Conservation (phyloP, 768 basidiomycete genomes). For the Amanita exitialis region DNA sequence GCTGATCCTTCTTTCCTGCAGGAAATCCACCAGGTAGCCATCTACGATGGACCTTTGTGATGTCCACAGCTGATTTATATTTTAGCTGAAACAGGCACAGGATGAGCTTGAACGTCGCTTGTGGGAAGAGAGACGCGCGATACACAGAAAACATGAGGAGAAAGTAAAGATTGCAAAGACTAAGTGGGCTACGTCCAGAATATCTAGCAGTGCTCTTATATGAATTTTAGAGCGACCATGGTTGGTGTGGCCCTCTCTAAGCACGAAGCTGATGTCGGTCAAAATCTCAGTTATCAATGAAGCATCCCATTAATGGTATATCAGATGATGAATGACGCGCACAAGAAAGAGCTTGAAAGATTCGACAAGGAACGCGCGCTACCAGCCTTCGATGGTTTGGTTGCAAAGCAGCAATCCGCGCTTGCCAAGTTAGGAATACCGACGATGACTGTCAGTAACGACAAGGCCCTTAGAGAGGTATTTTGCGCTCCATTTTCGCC, state of each 20-base stretch:
- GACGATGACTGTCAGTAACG: slow-evolving; percentile 53
- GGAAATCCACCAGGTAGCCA: slow-evolving; percentile 39
- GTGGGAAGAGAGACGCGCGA: slow-evolving; percentile 55
- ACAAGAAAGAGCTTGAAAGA: slow-evolving; percentile 51
- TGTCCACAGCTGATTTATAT: background rate
- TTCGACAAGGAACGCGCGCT: slow-evolving; percentile 67
- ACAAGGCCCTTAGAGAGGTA: slow-evolving; percentile 46
- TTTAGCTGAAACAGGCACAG: slow-evolving; percentile 66
- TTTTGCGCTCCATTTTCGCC: background rate
- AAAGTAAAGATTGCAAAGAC: slow-evolving; percentile 60
- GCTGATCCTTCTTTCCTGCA: slow-evolving; percentile 41
- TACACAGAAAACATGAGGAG: slow-evolving; percentile 58
- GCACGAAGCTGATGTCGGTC: slow-evolving; percentile 55
- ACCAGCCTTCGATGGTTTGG: slow-evolving; percentile 69
- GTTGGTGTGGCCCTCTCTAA: slow-evolving; percentile 56
- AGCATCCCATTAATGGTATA: background rate
- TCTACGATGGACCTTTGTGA: background rate
- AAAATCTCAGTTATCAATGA: slow-evolving; percentile 4
- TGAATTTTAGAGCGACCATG: slow-evolving; percentile 46
- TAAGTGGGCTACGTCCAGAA: slow-evolving; percentile 36
- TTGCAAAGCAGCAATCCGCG: slow-evolving; percentile 56
- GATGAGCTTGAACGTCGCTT: slow-evolving; percentile 55
- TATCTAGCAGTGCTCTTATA: slow-evolving; percentile 4
- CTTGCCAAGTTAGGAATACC: slow-evolving; percentile 57
- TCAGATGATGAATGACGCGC: slow-evolving; percentile 57